These are phyloP conservation scores for Musa beccarii DNA, from an alignment of 176 grass and related monocot species.

Conservation along the genomic window DNA sequence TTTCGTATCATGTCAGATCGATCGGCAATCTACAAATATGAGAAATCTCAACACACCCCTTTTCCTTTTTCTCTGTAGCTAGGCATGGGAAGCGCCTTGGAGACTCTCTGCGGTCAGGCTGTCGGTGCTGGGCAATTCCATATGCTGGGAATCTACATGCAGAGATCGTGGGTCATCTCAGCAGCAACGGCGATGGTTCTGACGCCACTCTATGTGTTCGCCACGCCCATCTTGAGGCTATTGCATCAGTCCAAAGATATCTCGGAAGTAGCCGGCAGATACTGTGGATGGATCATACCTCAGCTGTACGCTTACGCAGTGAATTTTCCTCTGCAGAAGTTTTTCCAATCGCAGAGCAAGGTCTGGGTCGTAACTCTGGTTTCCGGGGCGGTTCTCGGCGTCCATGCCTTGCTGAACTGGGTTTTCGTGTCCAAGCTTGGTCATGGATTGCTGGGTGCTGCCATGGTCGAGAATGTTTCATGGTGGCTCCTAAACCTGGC, in stretches of 20 bases:
- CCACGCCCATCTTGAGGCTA: constrained; percentile 6
- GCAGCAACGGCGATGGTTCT: neutral
- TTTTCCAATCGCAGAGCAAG: constrained; percentile 23
- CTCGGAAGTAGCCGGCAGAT: constrained; percentile 8
- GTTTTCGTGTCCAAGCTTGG: neutral
- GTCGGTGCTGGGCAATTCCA: constrained; percentile 10
- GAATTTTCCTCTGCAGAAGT: constrained; percentile 19
- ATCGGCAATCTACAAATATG: no score
- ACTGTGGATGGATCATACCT: constrained; percentile 3
- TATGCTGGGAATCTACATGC: constrained; percentile 16
- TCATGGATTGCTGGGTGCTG: constrained; percentile 6
- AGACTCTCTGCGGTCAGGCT: constrained; percentile 17
- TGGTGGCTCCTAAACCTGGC: constrained; percentile 16
- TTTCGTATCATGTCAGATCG: no score
- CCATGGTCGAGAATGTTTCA: constrained; percentile 10
- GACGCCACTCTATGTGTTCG: neutral
- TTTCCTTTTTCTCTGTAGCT: constrained; percentile 22
- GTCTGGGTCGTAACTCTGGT: constrained; percentile 8
- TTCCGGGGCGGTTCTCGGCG: neutral
- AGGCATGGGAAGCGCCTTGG: constrained; percentile 33
- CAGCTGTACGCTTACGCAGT: constrained; percentile 12
- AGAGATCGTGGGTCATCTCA: constrained; percentile 13
- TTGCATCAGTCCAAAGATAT: neutral
- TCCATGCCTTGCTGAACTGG: constrained; percentile 16
- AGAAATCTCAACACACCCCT: no score